Conservation (phyloP, 805 yeast species). For the Teunomyces atbi region DNA sequence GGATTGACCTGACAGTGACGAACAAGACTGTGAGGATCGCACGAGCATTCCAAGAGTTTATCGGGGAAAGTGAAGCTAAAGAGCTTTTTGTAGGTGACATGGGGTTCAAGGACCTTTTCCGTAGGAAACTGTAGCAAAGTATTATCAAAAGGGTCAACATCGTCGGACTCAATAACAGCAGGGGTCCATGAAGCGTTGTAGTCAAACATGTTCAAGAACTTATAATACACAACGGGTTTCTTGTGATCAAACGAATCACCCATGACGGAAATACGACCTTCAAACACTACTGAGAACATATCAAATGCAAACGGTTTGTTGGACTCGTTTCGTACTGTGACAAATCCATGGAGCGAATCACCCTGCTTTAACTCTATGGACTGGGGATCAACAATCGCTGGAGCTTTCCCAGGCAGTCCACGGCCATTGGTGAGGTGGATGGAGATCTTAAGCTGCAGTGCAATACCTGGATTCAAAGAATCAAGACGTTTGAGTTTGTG, state of each 20-base stretch:
- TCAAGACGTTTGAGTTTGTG: slow-evolving; percentile 23
- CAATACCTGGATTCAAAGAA: slow-evolving; percentile 12
- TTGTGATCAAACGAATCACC: slow-evolving; percentile 16
- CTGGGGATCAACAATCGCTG: slow-evolving; percentile 16
- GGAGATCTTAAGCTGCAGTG: slow-evolving; percentile 19
- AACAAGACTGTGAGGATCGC: slow-evolving; percentile 24
- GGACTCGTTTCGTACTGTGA: slow-evolving; percentile 19
- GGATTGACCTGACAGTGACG: slow-evolving; percentile 24
- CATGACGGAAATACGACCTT: slow-evolving; percentile 25
- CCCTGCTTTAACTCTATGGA: slow-evolving; percentile 25
- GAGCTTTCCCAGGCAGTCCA: slow-evolving; percentile 15
- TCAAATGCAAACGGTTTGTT: slow-evolving; percentile 21
- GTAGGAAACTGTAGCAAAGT: slow-evolving; percentile 15
- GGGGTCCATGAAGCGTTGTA: slow-evolving; percentile 32
- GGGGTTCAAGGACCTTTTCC: slow-evolving; percentile 19
- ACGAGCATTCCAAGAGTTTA: slow-evolving; percentile 27
- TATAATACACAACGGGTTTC: slow-evolving; percentile 23
- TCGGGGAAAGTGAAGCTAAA: slow-evolving; percentile 26
- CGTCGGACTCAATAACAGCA: slow-evolving; percentile 15
- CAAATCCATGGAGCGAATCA: slow-evolving; percentile 24
- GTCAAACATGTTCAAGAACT: slow-evolving; percentile 32
- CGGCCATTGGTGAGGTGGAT: slow-evolving; percentile 17
- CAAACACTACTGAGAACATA: slow-evolving; percentile 28
- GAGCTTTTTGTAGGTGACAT: slow-evolving; percentile 25
- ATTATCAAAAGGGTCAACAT: slow-evolving; percentile 22